Base-by-base conservation (phyloP, 352 stramenopile species). In the Phytophthora aleatoria region DNA sequence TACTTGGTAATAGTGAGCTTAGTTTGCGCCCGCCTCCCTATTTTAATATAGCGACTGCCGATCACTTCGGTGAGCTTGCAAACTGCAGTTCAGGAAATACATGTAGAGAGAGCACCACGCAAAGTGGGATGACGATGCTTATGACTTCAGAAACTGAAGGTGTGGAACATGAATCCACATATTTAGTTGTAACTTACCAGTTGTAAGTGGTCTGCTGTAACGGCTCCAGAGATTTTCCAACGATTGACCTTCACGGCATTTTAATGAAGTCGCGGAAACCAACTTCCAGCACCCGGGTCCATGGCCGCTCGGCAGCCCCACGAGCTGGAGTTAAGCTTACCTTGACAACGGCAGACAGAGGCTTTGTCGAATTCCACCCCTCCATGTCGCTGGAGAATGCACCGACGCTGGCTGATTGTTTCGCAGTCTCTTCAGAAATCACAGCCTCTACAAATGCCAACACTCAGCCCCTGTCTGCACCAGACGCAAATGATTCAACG, bases 371-470 rank as follows among this genome's bases (percentile, higher is more conserved):
- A 52, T 91, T 89, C 57, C 82, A 91, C 58, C 70, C 74, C 28
- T 88, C 79, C 59, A 91, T 91, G 79, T 88, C 82, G 35, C 61
- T 91, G 27, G 79, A 88, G 35, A 67, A 83, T 48, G 69, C 69
- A 2, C 50, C 56, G 26, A 72, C 38, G 13, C 13, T 73, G 5
- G 4, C 69, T 2, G 66, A 82, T 30, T 70, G 79, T 49, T 54
- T 79, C 2, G 36, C 67, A 20, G 35, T 27, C 24, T 24, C 74
- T 33, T 28, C 41, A 53, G 20, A 69, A 35, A 15, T 31, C 45
- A 11, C 11, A 12, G 1, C 42, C 11, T 33, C 11, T 38, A 30
- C 33, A 24, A 28, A 20, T n/a, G 1, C 8, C 15, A 57, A 51
- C n/a, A 11, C 7, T 7, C 20, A 35, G 7, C 3, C 3, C 7